Percentiles rank a stretch among this genome's conserved stretches.
Evolutionary conservation across 345 rosid species (phyloP).

Genomic region (Populus ilicifolia): DNA sequence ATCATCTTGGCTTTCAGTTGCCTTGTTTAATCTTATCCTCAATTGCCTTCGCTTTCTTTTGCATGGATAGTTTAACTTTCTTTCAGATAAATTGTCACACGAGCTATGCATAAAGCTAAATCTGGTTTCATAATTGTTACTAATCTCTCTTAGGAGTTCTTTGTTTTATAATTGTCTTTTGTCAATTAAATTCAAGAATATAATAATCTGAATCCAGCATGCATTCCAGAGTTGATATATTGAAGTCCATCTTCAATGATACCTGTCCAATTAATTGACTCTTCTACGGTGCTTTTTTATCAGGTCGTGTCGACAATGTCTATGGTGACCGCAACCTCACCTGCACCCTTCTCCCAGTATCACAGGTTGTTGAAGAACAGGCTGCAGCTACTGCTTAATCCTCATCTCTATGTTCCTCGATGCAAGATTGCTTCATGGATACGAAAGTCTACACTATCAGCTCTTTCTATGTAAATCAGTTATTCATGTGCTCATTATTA

Average conservation of each 20-base stretch:
- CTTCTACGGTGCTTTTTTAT: neutral
- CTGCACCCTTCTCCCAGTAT: conserved; percentile 77
- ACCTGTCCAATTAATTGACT: neutral
- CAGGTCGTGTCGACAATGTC: conserved; percentile 96
- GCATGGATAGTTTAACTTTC: neutral
- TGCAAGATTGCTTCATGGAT: conserved; percentile 10
- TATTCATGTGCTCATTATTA: conserved; percentile 15
- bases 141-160: too few species aligned
- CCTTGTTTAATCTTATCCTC: neutral
- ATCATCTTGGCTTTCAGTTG: neutral
- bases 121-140: too few species aligned
- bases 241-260: neutral
- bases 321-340: conserved; percentile 94
- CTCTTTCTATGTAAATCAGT: conserved; percentile 27
- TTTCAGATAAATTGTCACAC: neutral
- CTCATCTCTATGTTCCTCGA: neutral
- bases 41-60: neutral
- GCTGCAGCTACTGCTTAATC: conserved; percentile 77
- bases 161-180: neutral
- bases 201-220: neutral
- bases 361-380: conserved; percentile 63
- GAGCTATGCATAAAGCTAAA: neutral
- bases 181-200: neutral
- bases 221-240: neutral
- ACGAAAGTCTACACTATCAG: neutral